Evolutionary conservation across 2,329 filamentous ascomycete species (phyloP), one percentile per base, ranked within the genome.

Genomic region (Stachybotrys chartarum): DNA sequence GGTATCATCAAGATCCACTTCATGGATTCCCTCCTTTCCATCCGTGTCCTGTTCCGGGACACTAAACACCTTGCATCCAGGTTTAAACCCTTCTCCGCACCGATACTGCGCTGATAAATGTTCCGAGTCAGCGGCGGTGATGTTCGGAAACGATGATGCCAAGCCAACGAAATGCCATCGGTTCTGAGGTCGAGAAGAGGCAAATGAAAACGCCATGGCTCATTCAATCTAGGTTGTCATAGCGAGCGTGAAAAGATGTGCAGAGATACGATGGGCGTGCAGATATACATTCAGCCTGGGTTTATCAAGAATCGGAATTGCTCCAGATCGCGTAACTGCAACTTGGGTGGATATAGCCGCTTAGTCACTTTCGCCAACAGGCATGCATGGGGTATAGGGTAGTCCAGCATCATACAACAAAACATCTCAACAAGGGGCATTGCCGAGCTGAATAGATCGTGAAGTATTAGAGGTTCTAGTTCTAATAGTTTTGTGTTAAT

Each of bases 31-130:
- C 55, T 74, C 75, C 1, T 60, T 70, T 11, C 64, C 72, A 31
- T 69, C 67, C 3, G 69, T 67, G 17, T 75, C 69, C 11, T 67
- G 66, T 47, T 69, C 70, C 6, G 78, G 75, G 6, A 81, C 74
- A 31, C 71, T 70, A 58, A 86, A 84, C 17, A 83, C 78, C 60
- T 81, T 85, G 73, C 84, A 87, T n/a, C 78, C 77, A 0, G 78
- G 76, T 30, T 68, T 72, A n/a, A 71, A 63, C n/a, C 70, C 65
- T 3, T 66, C 57, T 18, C 64, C 58, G 59, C 76, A 81, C n/a
- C 63, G 50, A 1, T 71, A 68, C 32, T 67, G 60, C 51, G 72
- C 65, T 24, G 69, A 61, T n/a, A 79, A 60, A 58, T 69, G 69
- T 45, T 67, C 68, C 7, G 32, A 18, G 6, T 71, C 67, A 53